Evolutionary conservation across 2,329 filamentous ascomycete species (phyloP).

Genomic region (Monosporascus sp.): DNA sequence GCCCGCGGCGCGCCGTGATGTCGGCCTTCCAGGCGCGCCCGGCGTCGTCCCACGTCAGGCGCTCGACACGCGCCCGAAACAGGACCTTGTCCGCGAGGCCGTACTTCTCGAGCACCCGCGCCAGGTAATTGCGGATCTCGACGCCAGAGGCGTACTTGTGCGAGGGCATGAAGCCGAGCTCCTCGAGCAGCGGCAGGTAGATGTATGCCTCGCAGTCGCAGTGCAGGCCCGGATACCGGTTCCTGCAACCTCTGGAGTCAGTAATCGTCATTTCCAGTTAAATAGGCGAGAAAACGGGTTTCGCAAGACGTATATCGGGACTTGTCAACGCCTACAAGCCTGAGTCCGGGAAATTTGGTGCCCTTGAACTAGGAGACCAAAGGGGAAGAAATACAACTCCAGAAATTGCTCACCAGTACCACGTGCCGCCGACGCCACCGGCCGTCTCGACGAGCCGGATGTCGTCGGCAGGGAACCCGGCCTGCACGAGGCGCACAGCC

Average conservation of each 20-base stretch:
- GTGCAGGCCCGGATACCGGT: conserved; percentile 42
- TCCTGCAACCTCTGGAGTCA: conserved; percentile 16
- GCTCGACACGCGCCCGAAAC: conserved; percentile 40
- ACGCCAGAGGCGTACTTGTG: conserved; percentile 32
- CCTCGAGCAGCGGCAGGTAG: conserved; percentile 57
- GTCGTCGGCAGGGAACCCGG: conserved; percentile 29
- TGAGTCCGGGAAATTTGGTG: no score
- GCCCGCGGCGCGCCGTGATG: conserved; percentile 22
- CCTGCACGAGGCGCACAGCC: conserved; percentile 28
- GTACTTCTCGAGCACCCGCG: conserved; percentile 39
- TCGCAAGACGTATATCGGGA: no score
- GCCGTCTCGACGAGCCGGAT: conserved; percentile 38
- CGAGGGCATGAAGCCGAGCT: conserved; percentile 53
- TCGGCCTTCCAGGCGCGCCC: conserved; percentile 18
- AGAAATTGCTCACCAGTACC: conserved; percentile 33
- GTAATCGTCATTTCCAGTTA: no score
- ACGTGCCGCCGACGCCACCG: conserved; percentile 44
- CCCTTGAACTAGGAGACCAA: no score
- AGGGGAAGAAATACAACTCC: no score
- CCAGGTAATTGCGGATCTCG: conserved; percentile 40
- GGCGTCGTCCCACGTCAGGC: conserved; percentile 42
- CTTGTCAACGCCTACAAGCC: no score
- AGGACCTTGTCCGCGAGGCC: conserved; percentile 37
- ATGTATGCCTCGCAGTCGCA: conserved; percentile 57
- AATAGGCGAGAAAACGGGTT: no score